phyloP scores from a whole-genome alignment of 202 grass and related monocot genomes.

The Eragrostis tef region DNA sequence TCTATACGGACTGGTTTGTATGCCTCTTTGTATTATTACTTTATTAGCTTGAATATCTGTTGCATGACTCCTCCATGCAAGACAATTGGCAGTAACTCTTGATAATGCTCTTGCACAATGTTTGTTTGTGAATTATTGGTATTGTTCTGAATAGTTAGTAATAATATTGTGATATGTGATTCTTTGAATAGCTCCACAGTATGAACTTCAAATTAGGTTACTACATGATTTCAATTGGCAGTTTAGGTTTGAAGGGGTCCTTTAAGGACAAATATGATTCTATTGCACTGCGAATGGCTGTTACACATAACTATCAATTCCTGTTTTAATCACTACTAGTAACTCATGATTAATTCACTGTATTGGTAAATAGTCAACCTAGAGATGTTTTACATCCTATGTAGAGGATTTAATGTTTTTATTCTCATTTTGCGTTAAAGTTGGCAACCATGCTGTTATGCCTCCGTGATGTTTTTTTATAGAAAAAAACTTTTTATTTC shows the following conservation, averaged over 20 bases:
- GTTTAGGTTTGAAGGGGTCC: slow-evolving; percentile 2
- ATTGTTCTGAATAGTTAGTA: neutral
- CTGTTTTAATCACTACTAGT: neutral
- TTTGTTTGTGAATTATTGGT: slow-evolving; percentile 8
- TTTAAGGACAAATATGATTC: neutral
- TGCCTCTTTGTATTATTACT: slow-evolving; percentile 28
- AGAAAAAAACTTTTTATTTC: neutral
- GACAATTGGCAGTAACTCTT: slow-evolving; percentile 22
- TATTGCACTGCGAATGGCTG: slow-evolving; percentile 2
- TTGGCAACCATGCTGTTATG: slow-evolving; percentile 18
- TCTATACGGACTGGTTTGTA: slow-evolving; percentile 58
- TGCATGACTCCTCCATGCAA: slow-evolving; percentile 14
- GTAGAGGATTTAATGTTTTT: neutral
- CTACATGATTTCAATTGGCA: slow-evolving; percentile 6
- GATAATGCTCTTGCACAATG: neutral
- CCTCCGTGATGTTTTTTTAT: slow-evolving; percentile 15
- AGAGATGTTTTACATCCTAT: slow-evolving; percentile 25
- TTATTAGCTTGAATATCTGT: slow-evolving; percentile 22
- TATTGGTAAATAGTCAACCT: slow-evolving; percentile 21
- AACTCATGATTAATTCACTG: slow-evolving; percentile 15
- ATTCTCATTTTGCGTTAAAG: neutral
- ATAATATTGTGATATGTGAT: slow-evolving; percentile 24
- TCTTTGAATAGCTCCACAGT: slow-evolving; percentile 7
- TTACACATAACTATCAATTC: neutral
- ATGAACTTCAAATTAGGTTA: slow-evolving; percentile 11